These are phyloP conservation scores for Omphalotus guepiniiformis DNA, from an alignment of 768 basidiomycete species.

Conservation along the genomic window DNA sequence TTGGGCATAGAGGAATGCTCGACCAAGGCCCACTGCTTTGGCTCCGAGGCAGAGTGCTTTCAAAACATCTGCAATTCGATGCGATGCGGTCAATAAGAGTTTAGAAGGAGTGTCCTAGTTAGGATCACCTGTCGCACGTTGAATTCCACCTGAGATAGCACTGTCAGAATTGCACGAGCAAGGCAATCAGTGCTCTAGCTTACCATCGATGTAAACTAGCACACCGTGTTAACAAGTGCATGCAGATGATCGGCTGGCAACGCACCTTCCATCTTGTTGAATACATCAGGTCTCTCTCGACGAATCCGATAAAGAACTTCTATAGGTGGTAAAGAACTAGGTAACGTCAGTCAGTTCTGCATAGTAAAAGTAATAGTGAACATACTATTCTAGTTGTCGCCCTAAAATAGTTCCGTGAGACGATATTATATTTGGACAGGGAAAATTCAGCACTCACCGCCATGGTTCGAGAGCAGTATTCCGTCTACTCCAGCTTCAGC, in stretches of 20 bases:
- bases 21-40: conserved; percentile 78
- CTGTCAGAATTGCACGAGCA: neutral
- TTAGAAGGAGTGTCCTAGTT: no score
- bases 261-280: conserved; percentile 64
- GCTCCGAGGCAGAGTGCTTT: conserved; percentile 92
- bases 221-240: conserved; percentile 5
- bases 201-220: conserved; percentile 85
- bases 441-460: conserved; percentile 44
- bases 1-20: conserved; percentile 83
- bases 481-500: conserved; percentile 82
- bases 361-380: neutral
- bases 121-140: conserved; percentile 66
- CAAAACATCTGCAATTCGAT: conserved; percentile 54
- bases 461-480: conserved; percentile 89
- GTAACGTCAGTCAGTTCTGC: conserved; percentile 16
- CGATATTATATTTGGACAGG: neutral
- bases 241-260: neutral
- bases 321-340: conserved; percentile 69
- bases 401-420: conserved; percentile 31
- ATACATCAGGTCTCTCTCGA: conserved; percentile 69
- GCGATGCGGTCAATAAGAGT: no score
- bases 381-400: conserved; percentile 76
- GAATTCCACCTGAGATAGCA: conserved; percentile 44
- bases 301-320: conserved; percentile 75
- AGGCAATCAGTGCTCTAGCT: conserved; percentile 15